Evolutionary conservation across 192 early-diverging fungal genomes (phyloP), one percentile per base, ranked within the genome.

Genomic region (Entomortierella parvispora): DNA sequence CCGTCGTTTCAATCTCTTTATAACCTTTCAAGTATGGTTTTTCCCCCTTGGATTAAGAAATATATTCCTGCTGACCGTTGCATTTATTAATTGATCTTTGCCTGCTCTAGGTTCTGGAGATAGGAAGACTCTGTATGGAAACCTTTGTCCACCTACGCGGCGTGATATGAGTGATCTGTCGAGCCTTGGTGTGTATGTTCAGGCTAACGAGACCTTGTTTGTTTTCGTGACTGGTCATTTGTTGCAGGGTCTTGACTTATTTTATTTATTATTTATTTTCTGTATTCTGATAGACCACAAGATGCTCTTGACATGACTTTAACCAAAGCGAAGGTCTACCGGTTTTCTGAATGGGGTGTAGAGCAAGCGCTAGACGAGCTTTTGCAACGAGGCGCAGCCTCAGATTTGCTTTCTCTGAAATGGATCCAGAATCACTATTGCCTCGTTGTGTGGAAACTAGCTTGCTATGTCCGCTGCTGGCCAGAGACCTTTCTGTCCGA

Each of bases 361-460:
- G 44, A 59, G 2, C 80, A 90, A 17, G 89, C 89, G 0, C 54
- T 68, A 10, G 22, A 69, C 7, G 76, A 51, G 17, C 31, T 92
- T 26, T 11, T 90, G 0, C 51, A 51, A 5, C 58, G 40, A 58
- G 88, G 89, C 31, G 85, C 83, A 8, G 43, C 42, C 14, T 44
- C 57, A 15, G 69, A 75, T 37, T 56, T 81, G 4, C 69, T 74
- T 4, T 61, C 81, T 0, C 44, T 62, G 8, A 32, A 37, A 14
- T 93, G 92, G 92, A 83, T 90, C 0, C 11, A 12, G 15, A 91
- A 93, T 53, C 92, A 93, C 50, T 93, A 91, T 67, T 47, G 79
- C 11, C 85, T 82, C 74, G 89, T 93, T 62, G 84, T 91, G 4
- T 93, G 92, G 92, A 91, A 92, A 65, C 44, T 93, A 3, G 91